A percentile compares a stretch with the other conserved stretches of the same genome.
phyloP scores from a whole-genome alignment of 148 eudicot genomes.

The Rhododendron griersonianum region DNA sequence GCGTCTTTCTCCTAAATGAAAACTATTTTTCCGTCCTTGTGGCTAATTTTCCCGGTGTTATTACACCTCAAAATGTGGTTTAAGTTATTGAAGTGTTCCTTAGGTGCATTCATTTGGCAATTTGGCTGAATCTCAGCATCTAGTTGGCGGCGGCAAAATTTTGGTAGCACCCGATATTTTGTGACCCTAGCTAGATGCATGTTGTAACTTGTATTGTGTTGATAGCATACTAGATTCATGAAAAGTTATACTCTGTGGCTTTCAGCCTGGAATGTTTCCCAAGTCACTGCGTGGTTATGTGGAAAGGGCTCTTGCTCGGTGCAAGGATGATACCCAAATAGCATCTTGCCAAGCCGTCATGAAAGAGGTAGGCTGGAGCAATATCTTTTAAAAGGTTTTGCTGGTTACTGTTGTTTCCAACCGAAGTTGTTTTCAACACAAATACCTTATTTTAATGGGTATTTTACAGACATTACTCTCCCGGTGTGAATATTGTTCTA shows the following conservation, averaged over 20 bases:
- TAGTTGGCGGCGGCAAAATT: not conserved
- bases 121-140: conserved; percentile 4
- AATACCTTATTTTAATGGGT: not conserved
- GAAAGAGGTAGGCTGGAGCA: conserved; percentile 60
- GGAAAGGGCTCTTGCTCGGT: conserved; percentile 96
- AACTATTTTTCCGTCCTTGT: too few species aligned
- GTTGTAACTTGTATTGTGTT: not conserved
- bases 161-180: not conserved
- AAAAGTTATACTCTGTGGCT: not conserved
- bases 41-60: not conserved
- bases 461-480: not conserved
- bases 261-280: conserved; percentile 81
- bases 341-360: conserved; percentile 68
- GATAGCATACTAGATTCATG: not conserved
- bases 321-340: conserved; percentile 82
- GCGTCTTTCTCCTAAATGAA: too few species aligned
- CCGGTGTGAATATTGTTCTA: not conserved
- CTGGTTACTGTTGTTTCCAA: conserved; percentile 3
- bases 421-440: not conserved
- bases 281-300: conserved; percentile 91
- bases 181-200: conserved; percentile 1
- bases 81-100: not conserved
- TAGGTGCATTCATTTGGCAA: not conserved
- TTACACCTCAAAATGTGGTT: not conserved
- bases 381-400: not conserved